A percentile compares a stretch with the other conserved stretches of the same genome.
Conservation (phyloP, 2,329 filamentous ascomycete genomes). For the Eurotiales sp. region DNA sequence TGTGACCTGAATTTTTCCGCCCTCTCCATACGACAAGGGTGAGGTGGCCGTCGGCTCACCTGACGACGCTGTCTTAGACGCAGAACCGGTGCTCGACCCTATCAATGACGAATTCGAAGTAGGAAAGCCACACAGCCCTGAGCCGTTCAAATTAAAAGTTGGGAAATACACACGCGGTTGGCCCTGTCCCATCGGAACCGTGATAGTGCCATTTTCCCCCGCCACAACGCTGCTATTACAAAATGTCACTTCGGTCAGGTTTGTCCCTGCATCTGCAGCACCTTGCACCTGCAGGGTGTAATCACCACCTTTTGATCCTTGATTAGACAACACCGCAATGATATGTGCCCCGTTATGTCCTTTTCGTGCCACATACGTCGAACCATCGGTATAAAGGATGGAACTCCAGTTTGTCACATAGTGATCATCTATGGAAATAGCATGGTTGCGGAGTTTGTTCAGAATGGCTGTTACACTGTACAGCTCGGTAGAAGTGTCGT, state of each 20-base stretch:
- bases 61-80: background rate
- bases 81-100: background rate
- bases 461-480: slow-evolving; percentile 44
- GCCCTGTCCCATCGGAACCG: slow-evolving; percentile 20
- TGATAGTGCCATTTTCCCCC: slow-evolving; percentile 18
- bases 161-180: slow-evolving; percentile 24
- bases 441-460: slow-evolving; percentile 47
- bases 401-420: slow-evolving; percentile 37
- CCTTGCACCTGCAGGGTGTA: slow-evolving; percentile 50
- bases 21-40: background rate
- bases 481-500: slow-evolving; percentile 40
- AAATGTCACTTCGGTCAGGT: slow-evolving; percentile 36
- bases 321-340: slow-evolving; percentile 38
- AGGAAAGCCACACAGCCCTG: slow-evolving; percentile 19
- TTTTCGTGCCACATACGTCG: slow-evolving; percentile 41
- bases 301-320: slow-evolving; percentile 32
- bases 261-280: slow-evolving; percentile 29
- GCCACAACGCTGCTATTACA: slow-evolving; percentile 26
- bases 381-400: slow-evolving; percentile 36
- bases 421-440: slow-evolving; percentile 29
- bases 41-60: background rate
- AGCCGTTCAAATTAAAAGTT: slow-evolving; percentile 19
- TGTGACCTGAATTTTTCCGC: background rate
- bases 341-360: slow-evolving; percentile 34
- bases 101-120: background rate